Evolutionary conservation across 176 grass and related monocot genomes (phyloP).

Genomic region (Calamus simplicifolius): DNA sequence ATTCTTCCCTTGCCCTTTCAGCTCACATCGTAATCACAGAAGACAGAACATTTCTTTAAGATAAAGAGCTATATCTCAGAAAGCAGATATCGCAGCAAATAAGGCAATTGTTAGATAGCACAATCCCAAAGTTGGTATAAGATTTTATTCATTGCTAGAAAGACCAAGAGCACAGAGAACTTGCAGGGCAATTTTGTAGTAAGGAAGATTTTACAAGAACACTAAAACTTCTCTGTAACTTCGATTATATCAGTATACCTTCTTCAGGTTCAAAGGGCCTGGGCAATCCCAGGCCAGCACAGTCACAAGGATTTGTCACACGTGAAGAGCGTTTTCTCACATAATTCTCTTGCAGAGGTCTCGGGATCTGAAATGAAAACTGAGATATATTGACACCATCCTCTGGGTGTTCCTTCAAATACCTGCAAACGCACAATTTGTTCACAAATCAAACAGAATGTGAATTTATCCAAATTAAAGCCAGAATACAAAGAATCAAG

Average conservation of each 20-base stretch:
- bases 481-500: background rate
- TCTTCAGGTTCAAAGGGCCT: conserved; percentile 23
- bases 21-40: no score
- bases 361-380: conserved; percentile 45
- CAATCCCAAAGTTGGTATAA: no score
- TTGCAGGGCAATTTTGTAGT: background rate
- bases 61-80: no score
- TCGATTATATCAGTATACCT: conserved; percentile 24
- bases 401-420: conserved; percentile 44
- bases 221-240: conserved; percentile 1
- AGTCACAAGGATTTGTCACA: conserved; percentile 17
- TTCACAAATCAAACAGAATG: conserved; percentile 5
- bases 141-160: background rate
- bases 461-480: conserved; percentile 5
- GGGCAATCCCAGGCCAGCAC: conserved; percentile 8
- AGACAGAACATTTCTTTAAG: no score
- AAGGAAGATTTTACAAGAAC: background rate
- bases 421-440: conserved; percentile 29
- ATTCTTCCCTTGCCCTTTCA: no score
- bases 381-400: conserved; percentile 39
- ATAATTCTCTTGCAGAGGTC: conserved; percentile 37
- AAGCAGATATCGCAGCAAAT: no score
- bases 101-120: no score
- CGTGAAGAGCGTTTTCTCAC: conserved; percentile 18
- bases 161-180: conserved; percentile 5